Evolutionary conservation across 1,284 basidiomycete genomes (phyloP).

Genomic region (Trametes polyzona): DNA sequence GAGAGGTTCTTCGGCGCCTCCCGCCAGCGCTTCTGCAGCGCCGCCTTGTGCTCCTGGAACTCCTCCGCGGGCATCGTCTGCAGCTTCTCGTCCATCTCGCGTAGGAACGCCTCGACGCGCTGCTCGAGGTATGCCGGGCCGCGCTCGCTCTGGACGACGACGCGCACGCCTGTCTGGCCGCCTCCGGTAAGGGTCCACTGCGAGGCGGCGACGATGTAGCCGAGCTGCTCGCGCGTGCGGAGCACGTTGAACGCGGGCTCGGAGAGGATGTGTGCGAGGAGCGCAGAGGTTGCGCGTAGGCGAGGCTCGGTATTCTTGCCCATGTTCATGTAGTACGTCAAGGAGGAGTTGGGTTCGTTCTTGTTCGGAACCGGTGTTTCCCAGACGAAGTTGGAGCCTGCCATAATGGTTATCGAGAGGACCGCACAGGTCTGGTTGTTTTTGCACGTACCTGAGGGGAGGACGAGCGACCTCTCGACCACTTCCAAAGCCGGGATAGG

Average conservation of each 20-base stretch:
- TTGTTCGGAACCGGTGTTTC: conserved; percentile 78
- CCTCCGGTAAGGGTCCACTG: conserved; percentile 60
- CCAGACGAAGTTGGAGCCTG: conserved; percentile 77
- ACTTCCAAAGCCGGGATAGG: conserved; percentile 61
- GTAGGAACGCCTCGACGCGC: conserved; percentile 88
- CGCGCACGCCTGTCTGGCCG: conserved; percentile 79
- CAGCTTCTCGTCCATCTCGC: conserved; percentile 57
- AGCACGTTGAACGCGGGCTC: conserved; percentile 95
- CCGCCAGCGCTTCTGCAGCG: conserved; percentile 66
- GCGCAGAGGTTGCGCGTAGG: conserved; percentile 59
- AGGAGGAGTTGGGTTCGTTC: conserved; percentile 85
- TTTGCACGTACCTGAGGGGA: conserved; percentile 60
- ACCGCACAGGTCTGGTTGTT: conserved; percentile 2
- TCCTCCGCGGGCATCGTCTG: conserved; percentile 54
- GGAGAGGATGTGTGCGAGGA: conserved; percentile 77
- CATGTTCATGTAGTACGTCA: conserved; percentile 81
- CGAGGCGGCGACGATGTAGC: conserved; percentile 82
- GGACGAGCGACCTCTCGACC: conserved; percentile 65
- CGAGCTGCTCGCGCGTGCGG: conserved; percentile 96
- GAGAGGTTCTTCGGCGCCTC: conserved; percentile 76
- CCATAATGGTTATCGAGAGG: neutral
- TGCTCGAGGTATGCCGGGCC: conserved; percentile 84
- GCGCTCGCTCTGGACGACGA: conserved; percentile 92
- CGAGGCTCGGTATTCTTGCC: conserved; percentile 63
- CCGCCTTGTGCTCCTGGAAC: conserved; percentile 58